Percentiles rank a stretch among this genome's conserved stretches.
phyloP scores from a whole-genome alignment of 2,329 filamentous ascomycete genomes.

The Penicillium sp. region DNA sequence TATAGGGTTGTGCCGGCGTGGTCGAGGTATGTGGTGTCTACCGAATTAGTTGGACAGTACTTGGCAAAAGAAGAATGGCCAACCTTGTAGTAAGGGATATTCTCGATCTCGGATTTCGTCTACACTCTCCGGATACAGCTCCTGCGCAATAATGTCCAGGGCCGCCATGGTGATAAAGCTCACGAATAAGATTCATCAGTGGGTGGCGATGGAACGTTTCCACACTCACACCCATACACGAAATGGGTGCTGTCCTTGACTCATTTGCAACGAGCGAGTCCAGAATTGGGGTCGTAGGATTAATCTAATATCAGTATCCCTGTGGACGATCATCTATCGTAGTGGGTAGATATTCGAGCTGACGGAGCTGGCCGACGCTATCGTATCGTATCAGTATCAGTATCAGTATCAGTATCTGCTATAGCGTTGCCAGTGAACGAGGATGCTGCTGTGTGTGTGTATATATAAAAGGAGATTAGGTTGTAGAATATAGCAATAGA shows the following conservation, averaged over 20 bases:
- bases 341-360: not conserved
- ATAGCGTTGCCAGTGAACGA: not conserved
- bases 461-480: no score
- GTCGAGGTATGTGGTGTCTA: conserved; percentile 78
- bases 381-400: no score
- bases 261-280: no score
- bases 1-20: conserved; percentile 91
- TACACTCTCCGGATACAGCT: conserved; percentile 42
- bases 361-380: conserved; percentile 5
- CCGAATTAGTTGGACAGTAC: not conserved
- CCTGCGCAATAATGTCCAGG: conserved; percentile 24
- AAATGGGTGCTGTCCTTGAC: no score
- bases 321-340: not conserved
- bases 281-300: not conserved
- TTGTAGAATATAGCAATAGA: not conserved
- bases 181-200: conserved; percentile 3
- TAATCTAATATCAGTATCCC: not conserved
- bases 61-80: not conserved
- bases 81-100: conserved; percentile 45
- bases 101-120: conserved; percentile 45
- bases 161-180: conserved; percentile 3
- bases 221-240: no score
- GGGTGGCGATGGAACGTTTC: no score
- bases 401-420: no score
- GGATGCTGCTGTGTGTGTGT: no score